Conservation (phyloP, 169 alveolate species). For the Neospora caninum region DNA sequence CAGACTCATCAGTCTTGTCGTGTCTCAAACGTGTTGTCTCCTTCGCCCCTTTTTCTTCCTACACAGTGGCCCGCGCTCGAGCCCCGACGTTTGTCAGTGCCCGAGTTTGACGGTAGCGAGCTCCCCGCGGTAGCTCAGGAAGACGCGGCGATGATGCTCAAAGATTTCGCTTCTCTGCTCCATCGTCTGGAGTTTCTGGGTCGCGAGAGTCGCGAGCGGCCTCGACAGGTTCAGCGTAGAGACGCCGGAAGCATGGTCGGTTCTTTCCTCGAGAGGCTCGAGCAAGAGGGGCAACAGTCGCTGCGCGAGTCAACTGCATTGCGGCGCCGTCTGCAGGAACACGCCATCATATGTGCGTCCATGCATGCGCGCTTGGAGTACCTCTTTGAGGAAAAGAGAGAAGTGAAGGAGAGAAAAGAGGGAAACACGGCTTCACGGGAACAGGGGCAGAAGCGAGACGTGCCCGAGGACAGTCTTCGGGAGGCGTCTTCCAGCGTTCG, state of each 20-base stretch:
- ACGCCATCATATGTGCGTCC: slow-evolving; percentile 13
- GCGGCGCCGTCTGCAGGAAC: slow-evolving; percentile 24
- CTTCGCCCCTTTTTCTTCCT: too few species aligned
- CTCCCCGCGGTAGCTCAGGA: slow-evolving; percentile 4
- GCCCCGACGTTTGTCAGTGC: not conserved
- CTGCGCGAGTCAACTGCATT: not conserved
- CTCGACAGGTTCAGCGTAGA: not conserved
- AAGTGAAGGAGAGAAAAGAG: not conserved
- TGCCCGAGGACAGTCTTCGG: too few species aligned
- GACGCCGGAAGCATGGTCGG: too few species aligned
- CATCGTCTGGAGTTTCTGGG: not conserved
- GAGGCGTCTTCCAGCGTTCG: too few species aligned
- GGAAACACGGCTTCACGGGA: not conserved
- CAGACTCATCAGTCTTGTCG: too few species aligned
- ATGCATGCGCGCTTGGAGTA: slow-evolving; percentile 9
- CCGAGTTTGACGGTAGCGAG: not conserved
- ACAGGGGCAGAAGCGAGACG: not conserved
- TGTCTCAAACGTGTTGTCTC: too few species aligned
- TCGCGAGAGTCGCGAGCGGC: not conserved
- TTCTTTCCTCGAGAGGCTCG: not conserved
- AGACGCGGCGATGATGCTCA: slow-evolving; percentile 37
- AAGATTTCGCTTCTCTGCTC: slow-evolving; percentile 1
- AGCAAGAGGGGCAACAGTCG: not conserved
- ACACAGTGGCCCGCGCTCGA: not conserved
- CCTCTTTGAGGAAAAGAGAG: not conserved